A percentile compares a stretch with the other conserved stretches of the same genome.
Conservation (phyloP, 2,329 filamentous ascomycete species). For the Hirsutella minnesotensis region DNA sequence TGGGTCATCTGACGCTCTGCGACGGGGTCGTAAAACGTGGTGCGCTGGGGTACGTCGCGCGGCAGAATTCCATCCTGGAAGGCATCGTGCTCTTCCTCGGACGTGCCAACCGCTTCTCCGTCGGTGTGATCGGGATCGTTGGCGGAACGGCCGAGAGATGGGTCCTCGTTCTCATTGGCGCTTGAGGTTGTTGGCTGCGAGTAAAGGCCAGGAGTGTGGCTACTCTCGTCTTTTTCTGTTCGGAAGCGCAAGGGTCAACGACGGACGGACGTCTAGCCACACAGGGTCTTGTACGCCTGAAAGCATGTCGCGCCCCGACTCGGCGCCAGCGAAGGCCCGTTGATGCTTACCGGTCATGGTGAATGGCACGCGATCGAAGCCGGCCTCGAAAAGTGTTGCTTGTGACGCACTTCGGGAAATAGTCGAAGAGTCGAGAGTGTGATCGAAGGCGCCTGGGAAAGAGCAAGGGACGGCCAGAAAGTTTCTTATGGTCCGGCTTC, state of each 20-base stretch:
- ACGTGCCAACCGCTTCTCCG: conserved; percentile 2
- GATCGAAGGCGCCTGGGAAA: too few species aligned
- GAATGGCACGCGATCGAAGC: neutral
- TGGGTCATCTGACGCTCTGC: conserved; percentile 92
- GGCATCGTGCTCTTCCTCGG: conserved; percentile 11
- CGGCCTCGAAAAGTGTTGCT: too few species aligned
- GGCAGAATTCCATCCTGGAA: conserved; percentile 46
- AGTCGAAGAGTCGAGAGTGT: too few species aligned
- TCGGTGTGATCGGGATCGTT: conserved; percentile 11
- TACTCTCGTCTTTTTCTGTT: neutral
- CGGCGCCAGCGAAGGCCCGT: neutral
- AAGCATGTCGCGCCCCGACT: neutral
- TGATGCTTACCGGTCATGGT: conserved; percentile 1
- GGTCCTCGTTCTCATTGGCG: conserved; percentile 15
- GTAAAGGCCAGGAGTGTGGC: conserved; percentile 2
- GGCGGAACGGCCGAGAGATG: conserved; percentile 11
- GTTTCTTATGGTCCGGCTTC: too few species aligned
- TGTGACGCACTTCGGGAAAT: too few species aligned
- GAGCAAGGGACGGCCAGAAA: too few species aligned
- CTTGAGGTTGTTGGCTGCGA: conserved; percentile 16
- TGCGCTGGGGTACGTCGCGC: conserved; percentile 53
- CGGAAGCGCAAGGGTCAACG: neutral
- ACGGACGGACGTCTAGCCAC: neutral
- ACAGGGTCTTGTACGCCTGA: neutral
- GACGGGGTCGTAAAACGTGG: conserved; percentile 85